Evolutionary conservation across 768 basidiomycete species (phyloP), one percentile per base, ranked within the genome.

Genomic region (Termitomyces sp.): DNA sequence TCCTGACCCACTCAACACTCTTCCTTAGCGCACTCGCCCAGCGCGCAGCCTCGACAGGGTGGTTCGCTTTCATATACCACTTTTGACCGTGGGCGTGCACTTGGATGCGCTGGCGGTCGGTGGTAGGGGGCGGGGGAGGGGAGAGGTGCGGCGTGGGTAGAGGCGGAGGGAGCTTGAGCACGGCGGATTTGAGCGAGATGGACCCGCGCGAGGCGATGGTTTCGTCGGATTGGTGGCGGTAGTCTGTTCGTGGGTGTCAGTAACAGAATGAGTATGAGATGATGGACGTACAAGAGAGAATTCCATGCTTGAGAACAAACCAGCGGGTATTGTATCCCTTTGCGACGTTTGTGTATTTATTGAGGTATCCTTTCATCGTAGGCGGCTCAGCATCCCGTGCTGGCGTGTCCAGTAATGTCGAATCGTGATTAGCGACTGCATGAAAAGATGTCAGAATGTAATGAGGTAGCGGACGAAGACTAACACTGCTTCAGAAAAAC

Each of bases 291-390:
- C 91, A 94, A 16, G 89, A 91, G n/a, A 95, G 68, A 23, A 89
- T 76, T 0, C 93, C 94, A 51, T 88, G 82, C 63, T 90, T 86
- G 18, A 97, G 79, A 0, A 96, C 91, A 64, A 98, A 96, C 93
- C 94, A 97, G 1, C 94, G 78, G 0, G 89, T 88, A 56, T 84
- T 86, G 66, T 94, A 96, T 0, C 95, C 94, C 61, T 84, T 86
- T 0, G 92, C 91, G 36, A 97, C 90, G 61, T 97, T 98, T 1
- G 88, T 86, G 65, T 94, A 97, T 68, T 98, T 98, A 68, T 90
- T 92, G 18, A 93, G 73, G 64, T 92, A 92, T 0, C 91, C 92
- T 58, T 82, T 85, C 53, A 91, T 69, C 3, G 76, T 68, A 0
- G 88, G 85, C 1, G 87, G 82, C 45, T 85, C 82, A 1, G 75